phyloP scores from a whole-genome alignment of 306 rosid genomes.

The Dryas drummondii region DNA sequence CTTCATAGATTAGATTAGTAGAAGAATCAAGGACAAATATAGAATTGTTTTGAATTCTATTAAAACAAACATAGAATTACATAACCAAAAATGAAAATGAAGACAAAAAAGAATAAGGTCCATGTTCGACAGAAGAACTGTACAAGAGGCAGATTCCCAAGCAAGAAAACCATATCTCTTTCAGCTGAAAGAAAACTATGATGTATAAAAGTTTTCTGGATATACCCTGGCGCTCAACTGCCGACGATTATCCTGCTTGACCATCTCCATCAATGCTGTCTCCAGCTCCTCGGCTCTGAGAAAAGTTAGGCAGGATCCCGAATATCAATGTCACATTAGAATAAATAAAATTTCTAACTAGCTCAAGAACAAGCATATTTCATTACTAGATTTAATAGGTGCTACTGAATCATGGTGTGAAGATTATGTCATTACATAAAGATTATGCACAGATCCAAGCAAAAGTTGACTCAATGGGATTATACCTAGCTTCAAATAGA shows the following conservation, averaged over 20 bases:
- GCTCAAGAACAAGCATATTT: not conserved
- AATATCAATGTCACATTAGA: constrained; percentile 21
- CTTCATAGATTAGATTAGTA: too few species aligned
- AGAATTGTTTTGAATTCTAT: not conserved
- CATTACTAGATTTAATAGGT: not conserved
- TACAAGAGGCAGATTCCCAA: not conserved
- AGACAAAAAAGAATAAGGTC: not conserved
- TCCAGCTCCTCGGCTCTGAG: constrained; percentile 96
- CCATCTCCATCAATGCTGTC: constrained; percentile 98
- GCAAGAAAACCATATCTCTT: constrained; percentile 4
- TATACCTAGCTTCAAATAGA: too few species aligned
- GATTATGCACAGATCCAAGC: too few species aligned
- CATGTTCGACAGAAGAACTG: not conserved
- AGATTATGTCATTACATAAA: not conserved
- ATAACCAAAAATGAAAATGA: not conserved
- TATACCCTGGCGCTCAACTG: constrained; percentile 91
- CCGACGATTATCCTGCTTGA: constrained; percentile 90
- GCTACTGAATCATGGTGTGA: not conserved
- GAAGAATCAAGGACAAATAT: too few species aligned
- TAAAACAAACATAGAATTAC: not conserved
- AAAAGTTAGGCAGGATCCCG: constrained; percentile 25
- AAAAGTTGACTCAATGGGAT: too few species aligned
- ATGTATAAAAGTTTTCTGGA: constrained; percentile 11
- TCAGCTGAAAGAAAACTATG: constrained; percentile 2
- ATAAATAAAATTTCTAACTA: not conserved